Conservation (phyloP, 768 basidiomycete species). For the Tulasnella sp. region DNA sequence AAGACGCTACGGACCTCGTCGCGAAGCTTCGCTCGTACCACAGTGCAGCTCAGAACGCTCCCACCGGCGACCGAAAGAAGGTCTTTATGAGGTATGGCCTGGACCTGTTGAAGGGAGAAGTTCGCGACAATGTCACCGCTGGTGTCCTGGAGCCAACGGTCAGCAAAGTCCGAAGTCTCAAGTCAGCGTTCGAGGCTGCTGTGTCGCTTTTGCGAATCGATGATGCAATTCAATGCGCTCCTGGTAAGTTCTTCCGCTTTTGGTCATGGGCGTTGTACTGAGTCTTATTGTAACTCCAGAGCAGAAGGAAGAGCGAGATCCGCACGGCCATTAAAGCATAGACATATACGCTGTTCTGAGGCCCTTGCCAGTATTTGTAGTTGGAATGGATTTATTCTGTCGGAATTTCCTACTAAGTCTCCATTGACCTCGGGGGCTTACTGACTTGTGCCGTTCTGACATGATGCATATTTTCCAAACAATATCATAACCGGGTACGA, state of each 20-base stretch:
- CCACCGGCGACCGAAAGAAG: slow-evolving; percentile 87
- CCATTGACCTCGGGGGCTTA: too few relatives aligned
- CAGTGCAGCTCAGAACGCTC: slow-evolving; percentile 91
- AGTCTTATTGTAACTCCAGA: slow-evolving; percentile 12
- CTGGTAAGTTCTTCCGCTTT: slow-evolving; percentile 52
- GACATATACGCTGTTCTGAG: background rate
- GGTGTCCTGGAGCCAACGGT: slow-evolving; percentile 95
- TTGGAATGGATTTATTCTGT: background rate
- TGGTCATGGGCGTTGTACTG: background rate
- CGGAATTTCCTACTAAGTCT: background rate
- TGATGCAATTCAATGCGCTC: slow-evolving; percentile 88
- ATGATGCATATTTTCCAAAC: too few relatives aligned
- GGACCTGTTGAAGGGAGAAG: slow-evolving; percentile 90
- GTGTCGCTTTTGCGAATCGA: slow-evolving; percentile 93
- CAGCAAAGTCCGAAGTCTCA: slow-evolving; percentile 94
- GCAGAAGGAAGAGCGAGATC: slow-evolving; percentile 36
- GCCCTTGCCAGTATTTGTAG: background rate
- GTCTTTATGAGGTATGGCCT: slow-evolving; percentile 86
- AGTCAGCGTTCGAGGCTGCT: slow-evolving; percentile 95
- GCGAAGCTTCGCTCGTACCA: slow-evolving; percentile 96
- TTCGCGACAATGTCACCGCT: slow-evolving; percentile 89
- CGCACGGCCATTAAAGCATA: slow-evolving; percentile 38
- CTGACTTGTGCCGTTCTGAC: too few relatives aligned
- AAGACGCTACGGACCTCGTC: slow-evolving; percentile 95
- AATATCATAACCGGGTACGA: too few relatives aligned